These are phyloP conservation scores for Aspergillus eucalypticola DNA, from an alignment of 2,329 filamentous ascomycete genomes.

Conservation along the genomic window DNA sequence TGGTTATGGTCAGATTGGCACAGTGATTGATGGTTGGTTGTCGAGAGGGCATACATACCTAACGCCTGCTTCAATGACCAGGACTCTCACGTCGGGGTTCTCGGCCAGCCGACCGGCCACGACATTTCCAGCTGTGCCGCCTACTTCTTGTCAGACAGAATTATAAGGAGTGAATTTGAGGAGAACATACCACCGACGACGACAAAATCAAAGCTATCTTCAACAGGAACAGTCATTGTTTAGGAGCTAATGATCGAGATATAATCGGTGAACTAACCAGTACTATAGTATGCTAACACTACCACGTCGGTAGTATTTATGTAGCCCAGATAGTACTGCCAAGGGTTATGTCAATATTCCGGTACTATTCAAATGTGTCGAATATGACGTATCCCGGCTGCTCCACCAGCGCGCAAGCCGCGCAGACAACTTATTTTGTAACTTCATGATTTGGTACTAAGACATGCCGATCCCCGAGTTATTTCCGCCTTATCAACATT, in stretches of 20 bases:
- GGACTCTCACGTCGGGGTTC: neutral
- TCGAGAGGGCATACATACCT: neutral
- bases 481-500: neutral
- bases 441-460: too few relatives aligned
- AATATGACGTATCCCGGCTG: neutral
- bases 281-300: too few relatives aligned
- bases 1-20: neutral
- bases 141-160: neutral
- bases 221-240: neutral
- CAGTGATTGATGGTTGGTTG: neutral
- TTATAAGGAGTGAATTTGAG: too few relatives aligned
- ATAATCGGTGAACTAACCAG: too few relatives aligned
- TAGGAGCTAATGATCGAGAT: neutral
- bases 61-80: conserved; percentile 3
- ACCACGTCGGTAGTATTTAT: too few relatives aligned
- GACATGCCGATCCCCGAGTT: neutral
- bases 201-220: conserved; percentile 3
- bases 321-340: too few relatives aligned
- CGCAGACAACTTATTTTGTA: too few relatives aligned
- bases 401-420: neutral
- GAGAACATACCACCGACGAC: neutral
- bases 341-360: too few relatives aligned
- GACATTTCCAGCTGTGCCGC: conserved; percentile 2
- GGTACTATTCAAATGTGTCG: too few relatives aligned
- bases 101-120: conserved; percentile 4